Base-by-base conservation (phyloP, 495 filamentous ascomycete species). In the Penicillium turbatum region DNA sequence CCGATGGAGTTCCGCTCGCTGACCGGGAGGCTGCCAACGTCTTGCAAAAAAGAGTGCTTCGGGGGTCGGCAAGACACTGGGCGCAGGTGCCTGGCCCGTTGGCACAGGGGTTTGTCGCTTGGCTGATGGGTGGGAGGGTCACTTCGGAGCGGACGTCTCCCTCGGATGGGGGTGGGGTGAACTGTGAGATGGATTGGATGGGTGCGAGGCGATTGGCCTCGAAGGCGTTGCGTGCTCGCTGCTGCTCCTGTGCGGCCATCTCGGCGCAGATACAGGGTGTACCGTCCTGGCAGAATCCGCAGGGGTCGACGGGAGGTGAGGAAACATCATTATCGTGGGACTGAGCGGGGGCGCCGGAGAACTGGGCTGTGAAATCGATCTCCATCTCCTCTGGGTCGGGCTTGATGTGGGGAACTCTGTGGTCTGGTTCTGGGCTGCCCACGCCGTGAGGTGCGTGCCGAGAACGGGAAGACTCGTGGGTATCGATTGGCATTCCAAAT, bases 231-330 rank as follows among this genome's bases (percentile, higher is more conserved):
- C 59, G 58, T 36, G 58, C 61, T 13, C 67, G 69, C 45, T 74
- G 61, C 49, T 74, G 67, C 47, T 69, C 72, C 56, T 76, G 72
- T 4, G 77, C 75, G 8, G 82, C 79, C 63, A 88, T 79, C 50
- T 92, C 88, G 26, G 86, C 88, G 65, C 90, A 95, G 51, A 92
- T 82, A 63, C 90, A 95, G 59, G 88, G 86, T 0, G 85, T 90
- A 13, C 88, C 88, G 47, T 92, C 87, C 58, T 84, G 79, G 67
- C 90, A 95, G 73, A 95, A 95, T n/a, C 90, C 90, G 61, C 90
- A 95, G 9, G 84, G 80, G 44, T 93, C 89, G 24, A 73, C 68
- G 12, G 69, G 67, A 1, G 73, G 68, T n/a, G 73, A 75, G 2
- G 70, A 66, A 26, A 67, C 56, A 7, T 70, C 57, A 8, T 59